Evolutionary conservation across 2,329 filamentous ascomycete species (phyloP).

Genomic region (Epichloe coenophiala): DNA sequence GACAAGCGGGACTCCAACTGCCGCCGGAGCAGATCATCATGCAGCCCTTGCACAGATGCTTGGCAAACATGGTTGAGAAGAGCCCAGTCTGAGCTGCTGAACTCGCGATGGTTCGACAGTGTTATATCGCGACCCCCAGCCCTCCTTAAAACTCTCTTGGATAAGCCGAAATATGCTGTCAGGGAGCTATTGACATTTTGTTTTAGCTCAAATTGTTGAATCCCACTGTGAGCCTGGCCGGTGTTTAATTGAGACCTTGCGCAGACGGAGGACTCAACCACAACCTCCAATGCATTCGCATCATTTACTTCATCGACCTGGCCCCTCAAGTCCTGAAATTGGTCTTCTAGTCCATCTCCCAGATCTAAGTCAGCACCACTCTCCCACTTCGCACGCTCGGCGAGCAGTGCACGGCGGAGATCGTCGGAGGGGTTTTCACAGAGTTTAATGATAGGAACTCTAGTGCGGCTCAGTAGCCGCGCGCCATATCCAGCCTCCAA

Average conservation of each 20-base stretch:
- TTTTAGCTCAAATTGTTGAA: constrained; percentile 20
- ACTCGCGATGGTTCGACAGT: constrained; percentile 29
- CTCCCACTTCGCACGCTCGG: constrained; percentile 62
- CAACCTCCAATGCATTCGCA: not conserved
- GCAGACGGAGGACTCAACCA: constrained; percentile 3
- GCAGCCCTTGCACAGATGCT: constrained; percentile 41
- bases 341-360: constrained; percentile 23
- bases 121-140: constrained; percentile 38
- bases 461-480: constrained; percentile 61
- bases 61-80: constrained; percentile 38
- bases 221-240: constrained; percentile 5
- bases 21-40: constrained; percentile 29
- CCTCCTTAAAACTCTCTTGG: constrained; percentile 36
- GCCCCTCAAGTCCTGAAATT: constrained; percentile 8
- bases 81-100: constrained; percentile 29
- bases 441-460: constrained; percentile 79
- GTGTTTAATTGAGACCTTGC: constrained; percentile 2
- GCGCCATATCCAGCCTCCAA: constrained; percentile 62
- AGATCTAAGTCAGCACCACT: constrained; percentile 29
- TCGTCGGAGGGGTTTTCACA: constrained; percentile 55
- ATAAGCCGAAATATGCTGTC: constrained; percentile 30
- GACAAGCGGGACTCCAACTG: constrained; percentile 34
- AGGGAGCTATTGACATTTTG: constrained; percentile 30
- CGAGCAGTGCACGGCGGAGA: constrained; percentile 46
- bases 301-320: constrained; percentile 9